Evolutionary conservation across 176 grass and related monocot species (phyloP), one percentile per base, ranked within the genome.

Genomic region (Poa annua): DNA sequence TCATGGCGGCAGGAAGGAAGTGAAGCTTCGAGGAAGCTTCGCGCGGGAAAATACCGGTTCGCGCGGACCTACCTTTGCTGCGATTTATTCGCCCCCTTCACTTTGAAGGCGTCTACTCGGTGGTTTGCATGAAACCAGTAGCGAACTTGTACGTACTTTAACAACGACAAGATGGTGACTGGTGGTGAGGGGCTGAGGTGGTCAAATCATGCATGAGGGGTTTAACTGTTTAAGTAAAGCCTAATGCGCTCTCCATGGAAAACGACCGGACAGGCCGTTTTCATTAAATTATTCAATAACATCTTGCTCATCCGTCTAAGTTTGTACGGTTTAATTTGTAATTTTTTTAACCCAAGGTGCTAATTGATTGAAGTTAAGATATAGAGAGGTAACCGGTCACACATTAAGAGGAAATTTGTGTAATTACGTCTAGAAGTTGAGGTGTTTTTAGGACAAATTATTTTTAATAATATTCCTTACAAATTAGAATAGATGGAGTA

Each of bases 21-120:
- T 77, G 88, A 89, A 63, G 64, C 83, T 89, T 89, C 88, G 24
- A 4, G 0, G 88, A 89, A 89, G 83, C 78, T 89, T 89, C 88
- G 78, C 49, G 71, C 88, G 78, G 78, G 83, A 84, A 75, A 69
- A 48, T 53, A 60, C 36, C 50, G 82, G 77, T 69, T 80, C 69
- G 10, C 29, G 2, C 38, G 76, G 81, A 33, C 77, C 82, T 71
- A 71, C 69, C 33, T 42, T n/a, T 41, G 11, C 12, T 20, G 54
- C 80, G 17, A 62, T 42, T 64, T 38, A 70, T 61, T 57, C 60
- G 71, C 25, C 16, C 29, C 33, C 22, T 72, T 42, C 4, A 47
- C 8, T 79, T 88, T 66, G 57, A 84, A 74, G 25, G 47, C 44
- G 80, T 75, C 75, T 38, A 5, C n/a, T 24, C 21, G 24, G 24